Evolutionary conservation across 2,329 filamentous ascomycete genomes (phyloP).

Genomic region (Clarireedia monteithiana): DNA sequence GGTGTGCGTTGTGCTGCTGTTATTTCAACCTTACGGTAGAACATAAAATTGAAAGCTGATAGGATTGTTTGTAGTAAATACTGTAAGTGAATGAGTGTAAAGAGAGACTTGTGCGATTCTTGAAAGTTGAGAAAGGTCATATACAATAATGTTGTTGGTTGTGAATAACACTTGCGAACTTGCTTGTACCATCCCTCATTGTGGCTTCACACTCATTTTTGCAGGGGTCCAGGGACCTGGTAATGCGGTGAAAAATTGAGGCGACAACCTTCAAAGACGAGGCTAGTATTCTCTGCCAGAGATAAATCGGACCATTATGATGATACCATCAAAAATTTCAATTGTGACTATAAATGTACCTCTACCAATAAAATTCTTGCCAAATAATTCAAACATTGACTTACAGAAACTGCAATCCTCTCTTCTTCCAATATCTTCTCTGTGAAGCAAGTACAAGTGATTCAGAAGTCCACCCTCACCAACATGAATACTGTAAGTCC

Average conservation of each 20-base stretch:
- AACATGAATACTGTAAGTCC: slow-evolving; percentile 48
- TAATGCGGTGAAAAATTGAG: not conserved
- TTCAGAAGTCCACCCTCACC: slow-evolving; percentile 1
- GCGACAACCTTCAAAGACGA: not conserved
- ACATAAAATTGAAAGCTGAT: not conserved
- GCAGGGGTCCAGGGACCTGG: not conserved
- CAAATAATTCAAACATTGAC: not conserved
- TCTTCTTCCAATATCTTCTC: not conserved
- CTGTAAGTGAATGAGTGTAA: slow-evolving; percentile 5
- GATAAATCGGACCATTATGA: not conserved
- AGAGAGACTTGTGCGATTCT: slow-evolving; percentile 1
- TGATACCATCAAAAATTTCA: not conserved
- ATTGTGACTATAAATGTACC: too few relatives aligned
- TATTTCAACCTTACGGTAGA: not conserved
- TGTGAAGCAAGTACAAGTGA: not conserved
- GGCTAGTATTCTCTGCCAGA: not conserved
- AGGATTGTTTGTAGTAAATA: not conserved
- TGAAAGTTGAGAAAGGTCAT: slow-evolving; percentile 1
- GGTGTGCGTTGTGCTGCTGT: not conserved
- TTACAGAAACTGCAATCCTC: not conserved
- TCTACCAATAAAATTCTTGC: not conserved
- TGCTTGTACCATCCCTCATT: slow-evolving; percentile 2
- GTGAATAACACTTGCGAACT: not conserved
- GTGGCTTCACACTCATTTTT: slow-evolving; percentile 4
- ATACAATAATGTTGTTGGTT: slow-evolving; percentile 8